These are phyloP conservation scores for Phaseolus lunatus DNA, from an alignment of 306 rosid genomes.

Conservation along the genomic window DNA sequence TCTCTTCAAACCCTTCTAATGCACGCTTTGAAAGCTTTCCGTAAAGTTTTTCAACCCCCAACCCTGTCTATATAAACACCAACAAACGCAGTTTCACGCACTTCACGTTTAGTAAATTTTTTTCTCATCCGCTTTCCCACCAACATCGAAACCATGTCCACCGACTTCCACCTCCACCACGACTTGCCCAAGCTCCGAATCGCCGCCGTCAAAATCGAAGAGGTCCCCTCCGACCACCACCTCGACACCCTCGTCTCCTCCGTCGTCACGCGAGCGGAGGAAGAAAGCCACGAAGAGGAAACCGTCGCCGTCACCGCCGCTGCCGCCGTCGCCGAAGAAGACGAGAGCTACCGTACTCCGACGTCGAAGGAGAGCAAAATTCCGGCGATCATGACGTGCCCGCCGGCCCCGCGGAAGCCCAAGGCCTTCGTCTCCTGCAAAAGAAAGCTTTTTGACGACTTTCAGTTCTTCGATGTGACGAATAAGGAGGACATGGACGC, in stretches of 20 bases:
- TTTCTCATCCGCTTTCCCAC: slow-evolving; percentile 17
- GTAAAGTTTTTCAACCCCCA: slow-evolving; percentile 30
- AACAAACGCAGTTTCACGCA: slow-evolving; percentile 47
- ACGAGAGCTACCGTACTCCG: slow-evolving; percentile 51
- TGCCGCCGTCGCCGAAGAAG: not conserved
- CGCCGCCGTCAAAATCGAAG: not conserved
- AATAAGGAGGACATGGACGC: slow-evolving; percentile 49
- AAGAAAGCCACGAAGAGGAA: not conserved
- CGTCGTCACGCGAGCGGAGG: not conserved
- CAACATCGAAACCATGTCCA: slow-evolving; percentile 43
- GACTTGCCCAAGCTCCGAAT: slow-evolving; percentile 46
- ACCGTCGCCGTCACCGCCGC: not conserved
- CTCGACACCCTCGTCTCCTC: not conserved
- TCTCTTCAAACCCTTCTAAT: slow-evolving; percentile 49
- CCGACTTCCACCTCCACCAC: slow-evolving; percentile 48
- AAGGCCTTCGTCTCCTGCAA: slow-evolving; percentile 41
- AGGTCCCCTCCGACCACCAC: not conserved
- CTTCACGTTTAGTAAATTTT: slow-evolving; percentile 31
- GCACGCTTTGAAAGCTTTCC: slow-evolving; percentile 54
- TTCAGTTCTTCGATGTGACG: slow-evolving; percentile 43
- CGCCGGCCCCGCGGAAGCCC: slow-evolving; percentile 53
- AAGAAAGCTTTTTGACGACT: slow-evolving; percentile 46
- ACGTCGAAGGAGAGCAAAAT: slow-evolving; percentile 52
- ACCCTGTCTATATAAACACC: slow-evolving; percentile 12
- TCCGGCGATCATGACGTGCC: slow-evolving; percentile 49